Conservation (phyloP, 495 filamentous ascomycete genomes). For the Gamarada debralockiae region DNA sequence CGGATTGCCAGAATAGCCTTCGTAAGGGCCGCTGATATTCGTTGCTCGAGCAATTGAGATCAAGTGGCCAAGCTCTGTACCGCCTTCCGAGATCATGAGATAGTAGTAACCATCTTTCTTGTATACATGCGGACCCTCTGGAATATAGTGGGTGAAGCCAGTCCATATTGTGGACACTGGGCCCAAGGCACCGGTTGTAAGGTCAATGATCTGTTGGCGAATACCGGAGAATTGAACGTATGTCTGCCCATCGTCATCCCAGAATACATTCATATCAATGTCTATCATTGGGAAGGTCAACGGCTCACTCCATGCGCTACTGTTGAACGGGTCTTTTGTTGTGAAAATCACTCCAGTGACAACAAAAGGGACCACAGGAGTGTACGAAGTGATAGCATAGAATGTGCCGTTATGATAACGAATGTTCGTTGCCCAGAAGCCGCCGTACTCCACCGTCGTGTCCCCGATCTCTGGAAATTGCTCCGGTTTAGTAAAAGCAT, state of each 20-base stretch:
- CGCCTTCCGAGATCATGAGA: conserved; percentile 64
- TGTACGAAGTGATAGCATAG: conserved; percentile 27
- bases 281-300: conserved; percentile 17
- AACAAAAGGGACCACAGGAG: background rate
- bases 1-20: conserved; percentile 46
- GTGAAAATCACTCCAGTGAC: conserved; percentile 6
- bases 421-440: conserved; percentile 42
- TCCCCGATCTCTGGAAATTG: conserved; percentile 35
- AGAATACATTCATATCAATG: conserved; percentile 44
- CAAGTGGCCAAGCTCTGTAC: conserved; percentile 53
- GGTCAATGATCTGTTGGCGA: conserved; percentile 37
- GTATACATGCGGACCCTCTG: conserved; percentile 66
- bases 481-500: conserved; percentile 35
- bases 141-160: conserved; percentile 46
- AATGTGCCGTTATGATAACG: conserved; percentile 36
- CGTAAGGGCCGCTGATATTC: conserved; percentile 52
- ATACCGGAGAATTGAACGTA: conserved; percentile 38
- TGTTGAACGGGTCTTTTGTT: conserved; percentile 2
- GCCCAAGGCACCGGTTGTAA: conserved; percentile 36
- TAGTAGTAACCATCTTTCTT: conserved; percentile 64
- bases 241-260: conserved; percentile 44
- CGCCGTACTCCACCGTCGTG: conserved; percentile 25
- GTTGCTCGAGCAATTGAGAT: conserved; percentile 47
- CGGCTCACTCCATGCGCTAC: conserved; percentile 6
- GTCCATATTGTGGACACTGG: conserved; percentile 46